A percentile compares a stretch with the other conserved stretches of the same genome.
Evolutionary conservation across 169 alveolate genomes (phyloP).

Genomic region (Cyclospora cayetanensis): DNA sequence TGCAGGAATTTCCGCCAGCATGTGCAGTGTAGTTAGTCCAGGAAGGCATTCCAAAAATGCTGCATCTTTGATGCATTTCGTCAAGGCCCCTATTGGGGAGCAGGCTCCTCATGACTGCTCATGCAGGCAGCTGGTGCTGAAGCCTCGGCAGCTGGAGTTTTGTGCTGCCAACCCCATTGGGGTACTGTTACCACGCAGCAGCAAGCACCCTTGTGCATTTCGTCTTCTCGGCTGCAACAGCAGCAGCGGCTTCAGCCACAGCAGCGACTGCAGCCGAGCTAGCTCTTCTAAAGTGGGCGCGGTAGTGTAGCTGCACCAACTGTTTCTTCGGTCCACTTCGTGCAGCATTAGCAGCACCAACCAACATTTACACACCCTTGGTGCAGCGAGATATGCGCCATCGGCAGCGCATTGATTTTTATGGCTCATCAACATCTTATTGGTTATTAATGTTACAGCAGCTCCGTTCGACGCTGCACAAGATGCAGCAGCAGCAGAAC

Average conservation of each 20-base stretch:
- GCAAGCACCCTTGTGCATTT: no score
- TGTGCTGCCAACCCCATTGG: not conserved
- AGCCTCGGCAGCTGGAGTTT: not conserved
- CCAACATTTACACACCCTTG: not conserved
- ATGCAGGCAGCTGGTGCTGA: conserved; percentile 12
- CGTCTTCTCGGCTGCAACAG: not conserved
- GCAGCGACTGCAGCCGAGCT: conserved; percentile 3
- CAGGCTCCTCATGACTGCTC: not conserved
- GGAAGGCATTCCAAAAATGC: not conserved
- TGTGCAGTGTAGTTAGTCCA: not conserved
- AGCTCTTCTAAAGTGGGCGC: not conserved
- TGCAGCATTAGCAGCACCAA: conserved; percentile 11
- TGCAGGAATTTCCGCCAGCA: not conserved
- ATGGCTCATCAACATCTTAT: no score
- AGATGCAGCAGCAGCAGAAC: not conserved
- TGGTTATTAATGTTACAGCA: no score
- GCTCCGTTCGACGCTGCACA: no score
- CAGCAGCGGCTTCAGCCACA: not conserved
- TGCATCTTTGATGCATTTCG: not conserved
- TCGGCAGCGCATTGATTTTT: conserved; percentile 4
- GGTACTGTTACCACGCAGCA: no score
- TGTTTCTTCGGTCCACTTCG: not conserved
- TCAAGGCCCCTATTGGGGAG: not conserved
- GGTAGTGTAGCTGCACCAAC: not conserved
- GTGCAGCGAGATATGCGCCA: not conserved